Evolutionary conservation across 495 filamentous ascomycete species (phyloP).

Genomic region (Aspergillus avenaceus): DNA sequence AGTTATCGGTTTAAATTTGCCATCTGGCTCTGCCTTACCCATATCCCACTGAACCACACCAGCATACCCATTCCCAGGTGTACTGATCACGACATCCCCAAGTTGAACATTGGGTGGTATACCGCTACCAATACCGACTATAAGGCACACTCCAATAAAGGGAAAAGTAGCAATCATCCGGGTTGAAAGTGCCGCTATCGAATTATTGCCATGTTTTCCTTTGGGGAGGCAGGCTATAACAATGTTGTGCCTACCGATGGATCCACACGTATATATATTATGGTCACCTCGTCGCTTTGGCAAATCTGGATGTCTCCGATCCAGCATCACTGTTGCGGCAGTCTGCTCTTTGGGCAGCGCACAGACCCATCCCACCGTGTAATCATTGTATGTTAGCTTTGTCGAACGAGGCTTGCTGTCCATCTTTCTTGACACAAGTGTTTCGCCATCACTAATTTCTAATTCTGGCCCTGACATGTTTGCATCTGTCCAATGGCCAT

Average conservation of each 20-base stretch:
- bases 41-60: slow-evolving; percentile 25
- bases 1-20: too few relatives aligned
- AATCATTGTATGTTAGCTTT: too few relatives aligned
- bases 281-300: slow-evolving; percentile 13
- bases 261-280: slow-evolving; percentile 21
- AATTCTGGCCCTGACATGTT: too few relatives aligned
- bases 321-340: slow-evolving; percentile 28
- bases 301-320: slow-evolving; percentile 24
- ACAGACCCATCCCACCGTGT: slow-evolving; percentile 30
- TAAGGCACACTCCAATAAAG: slow-evolving; percentile 29
- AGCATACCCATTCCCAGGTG: slow-evolving; percentile 10
- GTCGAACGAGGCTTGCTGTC: too few relatives aligned
- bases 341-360: slow-evolving; percentile 22
- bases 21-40: slow-evolving; percentile 11
- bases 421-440: too few relatives aligned
- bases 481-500: too few relatives aligned
- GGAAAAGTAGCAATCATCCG: slow-evolving; percentile 29
- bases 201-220: slow-evolving; percentile 21
- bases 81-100: slow-evolving; percentile 32
- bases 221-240: slow-evolving; percentile 28
- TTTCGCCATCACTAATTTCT: too few relatives aligned
- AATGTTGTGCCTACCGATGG: slow-evolving; percentile 35
- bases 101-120: slow-evolving; percentile 33
- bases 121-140: slow-evolving; percentile 43
- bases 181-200: slow-evolving; percentile 27